These are phyloP conservation scores for Limnanthes douglasii DNA, from an alignment of 345 rosid species.

Conservation along the genomic window DNA sequence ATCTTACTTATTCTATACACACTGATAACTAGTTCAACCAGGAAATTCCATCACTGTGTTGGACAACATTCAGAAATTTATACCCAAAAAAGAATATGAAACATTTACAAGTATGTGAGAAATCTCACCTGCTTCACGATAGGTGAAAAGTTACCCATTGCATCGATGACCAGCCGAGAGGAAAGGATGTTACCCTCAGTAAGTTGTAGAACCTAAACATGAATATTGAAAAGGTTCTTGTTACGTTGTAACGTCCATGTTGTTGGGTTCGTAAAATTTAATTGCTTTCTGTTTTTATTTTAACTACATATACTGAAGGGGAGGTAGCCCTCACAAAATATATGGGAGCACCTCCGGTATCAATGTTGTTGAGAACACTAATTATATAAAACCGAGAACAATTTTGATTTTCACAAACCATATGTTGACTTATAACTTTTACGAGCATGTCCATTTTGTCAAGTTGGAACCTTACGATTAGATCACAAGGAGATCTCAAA, in stretches of 20 bases:
- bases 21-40: not conserved
- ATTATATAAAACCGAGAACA: not conserved
- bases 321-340: too few relatives aligned
- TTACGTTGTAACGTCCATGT: conserved; percentile 1
- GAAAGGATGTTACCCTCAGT: conserved; percentile 47
- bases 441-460: not conserved
- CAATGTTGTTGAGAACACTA: not conserved
- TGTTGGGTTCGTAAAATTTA: not conserved
- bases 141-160: conserved; percentile 96
- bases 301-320: too few relatives aligned
- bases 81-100: too few relatives aligned
- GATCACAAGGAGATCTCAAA: not conserved
- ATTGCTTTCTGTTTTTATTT: too few relatives aligned
- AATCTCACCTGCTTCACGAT: conserved; percentile 65
- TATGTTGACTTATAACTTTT: not conserved
- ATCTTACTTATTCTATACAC: too few relatives aligned
- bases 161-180: conserved; percentile 67
- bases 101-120: conserved; percentile 4
- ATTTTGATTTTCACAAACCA: not conserved
- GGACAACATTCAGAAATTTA: too few relatives aligned
- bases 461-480: not conserved
- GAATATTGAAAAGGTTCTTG: too few relatives aligned
- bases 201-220: conserved; percentile 47
- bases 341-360: too few relatives aligned
- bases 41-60: too few relatives aligned